Base-by-base conservation (phyloP, 2,329 filamentous ascomycete genomes). In the Colletotrichum spaethianum region DNA sequence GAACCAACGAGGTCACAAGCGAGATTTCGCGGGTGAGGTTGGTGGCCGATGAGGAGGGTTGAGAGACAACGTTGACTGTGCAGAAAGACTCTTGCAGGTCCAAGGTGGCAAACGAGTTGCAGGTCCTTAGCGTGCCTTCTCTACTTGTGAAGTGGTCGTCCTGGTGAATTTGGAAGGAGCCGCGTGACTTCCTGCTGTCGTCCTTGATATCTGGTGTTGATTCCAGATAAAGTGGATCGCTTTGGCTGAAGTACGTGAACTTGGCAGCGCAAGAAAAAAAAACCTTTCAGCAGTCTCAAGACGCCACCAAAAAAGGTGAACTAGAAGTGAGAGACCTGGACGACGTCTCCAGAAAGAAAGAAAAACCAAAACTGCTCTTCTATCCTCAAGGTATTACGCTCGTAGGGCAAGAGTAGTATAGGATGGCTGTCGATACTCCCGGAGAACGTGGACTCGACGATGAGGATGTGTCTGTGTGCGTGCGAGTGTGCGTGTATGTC, bases 351-450 rank as follows among this genome's bases (percentile, higher is more conserved):
- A n/a, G n/a, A n/a, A n/a, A n/a, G n/a, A n/a, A n/a, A n/a, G n/a
- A n/a, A n/a, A n/a, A n/a, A n/a, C 11, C 28, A 69, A 57, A 52
- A n/a, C 38, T 38, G 18, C 40, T 60, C 42, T 72, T 52, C 50
- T 59, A n/a, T n/a, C 52, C 40, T 23, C 65, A 63, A 72, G 69
- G 64, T 72, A 53, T 63, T 33, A 69, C 69, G 65, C 65, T 72
- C 44, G 59, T 60, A 63, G 65, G 38, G 33, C 57, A 63, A 63
- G 40, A 69, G 65, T 59, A 20, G 60, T 63, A 59, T 38, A 55
- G 55, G 48, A 67, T 56, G 63, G 23, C 48, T 68, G 57, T 69
- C 52, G 65, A 63, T 38, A 40, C 50, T 63, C 53, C 44, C 57
- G 42, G 42, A 12, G 28, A 42, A 60, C 11, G 36, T 38, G 48